A percentile compares a stretch with the other conserved stretches of the same genome.
phyloP scores from a whole-genome alignment of 257 asterid genomes.

The Solanum infundibuliforme region DNA sequence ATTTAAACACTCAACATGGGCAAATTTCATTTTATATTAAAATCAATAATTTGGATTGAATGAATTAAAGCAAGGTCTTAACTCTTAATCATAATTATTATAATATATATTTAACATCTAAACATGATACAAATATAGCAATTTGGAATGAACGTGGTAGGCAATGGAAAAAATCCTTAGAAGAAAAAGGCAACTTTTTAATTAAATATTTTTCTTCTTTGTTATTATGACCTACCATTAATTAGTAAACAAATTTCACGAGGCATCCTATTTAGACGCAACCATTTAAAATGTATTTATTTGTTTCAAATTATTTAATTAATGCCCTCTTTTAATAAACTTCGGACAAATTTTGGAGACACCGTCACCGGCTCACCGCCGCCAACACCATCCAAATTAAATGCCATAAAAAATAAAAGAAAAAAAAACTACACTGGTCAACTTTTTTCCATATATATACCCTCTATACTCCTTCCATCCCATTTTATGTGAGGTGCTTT shows the following conservation, averaged over 20 bases:
- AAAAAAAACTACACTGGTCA: not conserved
- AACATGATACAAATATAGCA: not conserved
- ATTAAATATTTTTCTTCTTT: not conserved
- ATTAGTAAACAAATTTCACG: not conserved
- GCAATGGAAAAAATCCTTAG: not conserved
- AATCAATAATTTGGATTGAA: not conserved
- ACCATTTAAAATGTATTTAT: not conserved
- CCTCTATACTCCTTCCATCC: accelerated
- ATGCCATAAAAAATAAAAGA: not conserved
- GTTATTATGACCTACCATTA: not conserved
- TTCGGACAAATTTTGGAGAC: not conserved
- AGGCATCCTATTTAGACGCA: not conserved
- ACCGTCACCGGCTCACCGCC: not conserved
- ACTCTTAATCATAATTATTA: not conserved
- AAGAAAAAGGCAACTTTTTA: not conserved
- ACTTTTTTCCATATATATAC: too few relatives aligned
- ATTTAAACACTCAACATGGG: not conserved
- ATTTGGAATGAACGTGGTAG: not conserved
- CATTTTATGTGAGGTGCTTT: too few relatives aligned
- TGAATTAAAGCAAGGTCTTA: not conserved
- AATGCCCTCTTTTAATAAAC: not conserved
- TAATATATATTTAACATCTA: not conserved
- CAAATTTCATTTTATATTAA: not conserved
- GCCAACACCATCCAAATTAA: not conserved
- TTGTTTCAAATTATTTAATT: not conserved